Evolutionary conservation across 495 filamentous ascomycete genomes (phyloP), one percentile per base, ranked within the genome.

Genomic region (Penicillium coprophilum): DNA sequence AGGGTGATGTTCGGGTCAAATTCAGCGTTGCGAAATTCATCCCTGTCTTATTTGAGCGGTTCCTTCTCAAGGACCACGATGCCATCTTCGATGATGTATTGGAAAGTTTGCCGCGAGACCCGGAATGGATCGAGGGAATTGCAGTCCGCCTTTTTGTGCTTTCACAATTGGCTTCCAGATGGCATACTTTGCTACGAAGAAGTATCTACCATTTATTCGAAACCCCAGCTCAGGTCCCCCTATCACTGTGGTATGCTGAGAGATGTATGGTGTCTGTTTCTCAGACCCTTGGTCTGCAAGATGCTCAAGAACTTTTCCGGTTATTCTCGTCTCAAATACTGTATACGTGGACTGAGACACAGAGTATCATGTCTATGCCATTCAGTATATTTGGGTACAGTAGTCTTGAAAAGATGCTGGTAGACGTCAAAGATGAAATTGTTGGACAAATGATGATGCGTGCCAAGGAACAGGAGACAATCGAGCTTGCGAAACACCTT

Each of bases 181-280:
- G 89, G 92, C 84, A 86, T 54, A 95, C 89, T 6, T 79, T 93
- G 51, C 76, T 92, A 45, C 88, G 90, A 48, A 86, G 87, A 57
- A 87, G 88, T 58, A 87, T 96, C 19, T 97, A 96, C 68, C 87
- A 92, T 69, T 91, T 96, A 21, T 94, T 96, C 61, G 94, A 97
- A 69, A 91, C 85, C 0, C 85, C 94, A 1, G 91, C 86, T 6
- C 81, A 81, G 39, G 80, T 93, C 2, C 74, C 81, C 15, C 66
- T 71, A 11, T 86, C 87, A 20, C 70, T 80, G 41, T 72, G 71
- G 34, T 87, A 97, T 72, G 91, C 93, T 2, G 80, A 80, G 46
- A 81, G 78, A 47, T 92, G 89, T 63, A 71, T 96, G 43, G 59
- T 57, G n/a, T 74, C 80, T 43, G 82, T 97, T 23, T 82, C 91